phyloP scores from a whole-genome alignment of 768 basidiomycete species.

The Boletus sp. region DNA sequence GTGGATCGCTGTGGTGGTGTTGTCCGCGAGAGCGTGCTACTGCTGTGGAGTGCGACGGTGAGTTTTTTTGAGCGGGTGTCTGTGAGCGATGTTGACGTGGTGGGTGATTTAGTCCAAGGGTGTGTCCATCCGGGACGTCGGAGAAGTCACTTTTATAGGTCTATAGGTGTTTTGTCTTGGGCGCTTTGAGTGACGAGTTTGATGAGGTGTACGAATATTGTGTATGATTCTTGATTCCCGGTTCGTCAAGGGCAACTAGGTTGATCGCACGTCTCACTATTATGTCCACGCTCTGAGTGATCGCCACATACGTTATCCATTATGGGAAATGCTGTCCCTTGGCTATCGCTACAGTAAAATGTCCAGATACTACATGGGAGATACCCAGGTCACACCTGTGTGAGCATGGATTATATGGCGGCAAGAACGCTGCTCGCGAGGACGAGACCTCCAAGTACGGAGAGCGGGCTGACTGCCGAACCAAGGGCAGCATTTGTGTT shows the following conservation, averaged over 20 bases:
- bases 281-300: neutral
- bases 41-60: conserved; percentile 62
- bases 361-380: conserved; percentile 8
- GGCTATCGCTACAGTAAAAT: conserved; percentile 16
- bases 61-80: neutral
- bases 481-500: conserved; percentile 18
- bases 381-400: neutral
- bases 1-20: conserved; percentile 59
- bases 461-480: conserved; percentile 16
- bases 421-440: conserved; percentile 21
- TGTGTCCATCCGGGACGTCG: neutral
- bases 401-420: conserved; percentile 9
- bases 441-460: conserved; percentile 21
- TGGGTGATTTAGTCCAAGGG: conserved; percentile 6
- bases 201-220: neutral
- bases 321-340: neutral
- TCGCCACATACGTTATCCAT: neutral
- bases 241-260: no score
- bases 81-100: conserved; percentile 4
- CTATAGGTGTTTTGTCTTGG: neutral
- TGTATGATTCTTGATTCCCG: no score
- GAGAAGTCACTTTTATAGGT: neutral
- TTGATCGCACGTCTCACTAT: neutral
- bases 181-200: neutral
- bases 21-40: conserved; percentile 61